Evolutionary conservation across 2,329 filamentous ascomycete genomes (phyloP), one percentile per base, ranked within the genome.

Genomic region (Xylaria sp.): DNA sequence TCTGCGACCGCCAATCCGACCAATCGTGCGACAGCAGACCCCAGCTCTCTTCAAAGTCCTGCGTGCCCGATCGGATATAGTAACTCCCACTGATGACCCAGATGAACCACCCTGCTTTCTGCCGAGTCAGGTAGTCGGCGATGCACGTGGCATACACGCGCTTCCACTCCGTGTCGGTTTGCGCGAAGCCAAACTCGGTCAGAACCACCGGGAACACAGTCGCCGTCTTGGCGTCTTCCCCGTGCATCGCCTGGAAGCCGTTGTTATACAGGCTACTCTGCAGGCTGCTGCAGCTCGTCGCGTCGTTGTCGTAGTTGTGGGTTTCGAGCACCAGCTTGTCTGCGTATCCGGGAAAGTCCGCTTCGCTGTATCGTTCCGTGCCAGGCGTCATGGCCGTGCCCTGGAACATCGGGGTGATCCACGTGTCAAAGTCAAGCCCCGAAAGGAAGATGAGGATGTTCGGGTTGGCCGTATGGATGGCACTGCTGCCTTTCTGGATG

Each of bases 71-170:
- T 1, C 83, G 73, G 58, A 81, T 76, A 64, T 86, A 86, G 66
- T 86, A 86, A 66, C 80, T 83, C 1, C 82, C 83, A 0, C 76
- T 76, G 11, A 88, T 57, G 39, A 83, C 84, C 80, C 83, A 86
- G 71, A 82, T 75, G 70, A 81, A 78, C 83, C 83, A 83, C 10
- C 83, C 78, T 0, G 78, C 76, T 71, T 80, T 76, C 65, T 78
- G 72, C 46, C 73, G 69, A 0, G 78, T 76, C 54, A 86, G 69
- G 66, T 77, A 84, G 11, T 71, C 71, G 4, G 77, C 75, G 62
- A 85, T 69, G 63, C 83, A 85, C 10, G 74, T 76, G 2, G 80
- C 74, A 67, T 86, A 86, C 2, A 79, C 76, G 7, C 73, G 70
- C 50, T 73, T 66, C 71, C 78, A 83, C 1, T 76, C 78, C 2